A percentile compares a stretch with the other conserved stretches of the same genome.
phyloP scores from a whole-genome alignment of 2,329 filamentous ascomycete species.

The Plectosphaerella plurivora region DNA sequence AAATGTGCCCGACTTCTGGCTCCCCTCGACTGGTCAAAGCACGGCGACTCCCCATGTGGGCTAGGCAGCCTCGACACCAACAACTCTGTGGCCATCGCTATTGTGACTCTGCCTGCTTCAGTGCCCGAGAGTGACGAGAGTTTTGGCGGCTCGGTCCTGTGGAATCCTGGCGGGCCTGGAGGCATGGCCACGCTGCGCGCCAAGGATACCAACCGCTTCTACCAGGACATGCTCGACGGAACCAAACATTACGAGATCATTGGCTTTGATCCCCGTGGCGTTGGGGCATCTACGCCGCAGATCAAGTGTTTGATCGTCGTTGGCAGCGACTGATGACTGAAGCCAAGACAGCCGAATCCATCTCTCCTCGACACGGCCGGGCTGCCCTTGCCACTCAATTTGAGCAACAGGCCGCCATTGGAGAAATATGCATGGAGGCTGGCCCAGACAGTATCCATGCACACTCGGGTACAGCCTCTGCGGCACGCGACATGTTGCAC shows the following conservation, averaged over 20 bases:
- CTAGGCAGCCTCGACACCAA: slow-evolving; percentile 11
- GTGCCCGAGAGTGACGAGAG: slow-evolving; percentile 26
- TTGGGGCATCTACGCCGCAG: slow-evolving; percentile 22
- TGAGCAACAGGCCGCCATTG: slow-evolving; percentile 12
- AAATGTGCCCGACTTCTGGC: slow-evolving; percentile 34
- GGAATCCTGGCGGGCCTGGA: slow-evolving; percentile 35
- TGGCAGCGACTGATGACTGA: slow-evolving; percentile 14
- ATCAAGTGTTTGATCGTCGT: slow-evolving; percentile 22
- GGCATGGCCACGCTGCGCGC: slow-evolving; percentile 8
- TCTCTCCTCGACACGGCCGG: background rate
- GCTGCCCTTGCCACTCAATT: slow-evolving; percentile 2
- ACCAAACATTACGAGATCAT: slow-evolving; percentile 27
- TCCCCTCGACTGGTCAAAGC: slow-evolving; percentile 30
- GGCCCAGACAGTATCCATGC: slow-evolving; percentile 14
- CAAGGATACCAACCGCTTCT: slow-evolving; percentile 3
- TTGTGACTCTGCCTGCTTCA: slow-evolving; percentile 32
- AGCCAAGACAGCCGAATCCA: slow-evolving; percentile 15
- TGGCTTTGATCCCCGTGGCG: slow-evolving; percentile 30
- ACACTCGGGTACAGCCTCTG: slow-evolving; percentile 22
- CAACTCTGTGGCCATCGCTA: slow-evolving; percentile 25
- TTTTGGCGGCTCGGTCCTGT: slow-evolving; percentile 30
- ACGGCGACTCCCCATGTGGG: background rate
- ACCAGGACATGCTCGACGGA: slow-evolving; percentile 19
- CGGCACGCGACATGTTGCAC: slow-evolving; percentile 27
- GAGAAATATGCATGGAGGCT: slow-evolving; percentile 15